A percentile compares a stretch with the other conserved stretches of the same genome.
Conservation (phyloP, 768 basidiomycete genomes). For the Scleroderma bovista region DNA sequence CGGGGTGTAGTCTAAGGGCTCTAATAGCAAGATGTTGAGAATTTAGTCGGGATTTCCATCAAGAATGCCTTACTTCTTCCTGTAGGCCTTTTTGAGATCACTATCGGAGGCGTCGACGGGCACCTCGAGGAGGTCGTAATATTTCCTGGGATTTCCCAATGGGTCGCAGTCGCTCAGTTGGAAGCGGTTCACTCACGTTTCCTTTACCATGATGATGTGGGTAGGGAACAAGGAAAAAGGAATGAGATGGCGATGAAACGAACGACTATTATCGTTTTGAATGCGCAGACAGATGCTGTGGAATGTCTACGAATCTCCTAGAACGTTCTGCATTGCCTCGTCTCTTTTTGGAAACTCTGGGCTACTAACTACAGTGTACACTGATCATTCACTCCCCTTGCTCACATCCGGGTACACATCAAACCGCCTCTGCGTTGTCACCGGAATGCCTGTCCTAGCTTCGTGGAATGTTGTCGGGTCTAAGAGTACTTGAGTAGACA, state of each 20-base stretch:
- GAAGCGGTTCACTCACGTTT: conserved; percentile 40
- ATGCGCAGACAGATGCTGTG: conserved; percentile 28
- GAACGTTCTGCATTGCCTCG: conserved; percentile 17
- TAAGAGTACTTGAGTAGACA: conserved; percentile 14
- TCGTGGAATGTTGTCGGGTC: conserved; percentile 59
- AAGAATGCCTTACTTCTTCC: conserved; percentile 65
- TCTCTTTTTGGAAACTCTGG: background rate
- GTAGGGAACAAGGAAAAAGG: conserved; percentile 6
- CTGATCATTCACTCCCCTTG: conserved; percentile 9
- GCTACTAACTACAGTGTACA: too few species aligned
- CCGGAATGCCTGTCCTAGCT: conserved; percentile 80
- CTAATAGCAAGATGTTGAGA: conserved; percentile 33
- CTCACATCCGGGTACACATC: conserved; percentile 85
- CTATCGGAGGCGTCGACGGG: conserved; percentile 69
- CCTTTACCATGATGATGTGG: conserved; percentile 52
- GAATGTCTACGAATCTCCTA: conserved; percentile 35
- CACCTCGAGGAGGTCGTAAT: conserved; percentile 90
- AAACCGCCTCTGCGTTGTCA: conserved; percentile 87
- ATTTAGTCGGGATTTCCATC: background rate
- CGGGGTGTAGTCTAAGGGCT: conserved; percentile 80
- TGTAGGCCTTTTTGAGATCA: conserved; percentile 93
- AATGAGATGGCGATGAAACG: conserved; percentile 11
- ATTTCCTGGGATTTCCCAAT: conserved; percentile 52
- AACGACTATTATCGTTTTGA: background rate
- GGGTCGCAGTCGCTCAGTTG: background rate